phyloP scores from a whole-genome alignment of 139 green algal genomes.

The Gonium pectorale region DNA sequence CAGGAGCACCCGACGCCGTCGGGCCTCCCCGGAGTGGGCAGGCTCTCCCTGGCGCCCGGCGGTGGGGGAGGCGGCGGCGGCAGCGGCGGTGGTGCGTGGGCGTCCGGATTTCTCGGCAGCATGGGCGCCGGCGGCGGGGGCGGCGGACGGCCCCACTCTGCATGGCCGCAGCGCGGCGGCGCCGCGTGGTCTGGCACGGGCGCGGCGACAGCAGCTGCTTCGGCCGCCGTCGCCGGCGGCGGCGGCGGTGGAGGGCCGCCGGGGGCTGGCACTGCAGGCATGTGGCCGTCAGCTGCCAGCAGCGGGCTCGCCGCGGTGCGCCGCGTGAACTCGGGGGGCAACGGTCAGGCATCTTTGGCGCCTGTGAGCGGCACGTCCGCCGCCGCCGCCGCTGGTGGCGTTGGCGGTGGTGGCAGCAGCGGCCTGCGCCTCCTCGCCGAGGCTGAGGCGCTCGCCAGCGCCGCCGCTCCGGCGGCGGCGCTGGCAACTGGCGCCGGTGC shows the following conservation, averaged over 20 bases:
- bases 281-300: not conserved
- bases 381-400: not conserved
- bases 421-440: not conserved
- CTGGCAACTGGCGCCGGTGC: not conserved
- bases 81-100: not conserved
- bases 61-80: not conserved
- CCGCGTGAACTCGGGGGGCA: too few species aligned
- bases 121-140: not conserved
- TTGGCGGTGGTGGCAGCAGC: not conserved
- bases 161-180: constrained; percentile 3
- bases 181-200: not conserved
- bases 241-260: not conserved
- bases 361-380: too few species aligned
- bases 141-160: constrained; percentile 25
- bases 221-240: not conserved
- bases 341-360: too few species aligned
- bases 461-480: not conserved
- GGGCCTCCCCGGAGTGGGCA: not conserved
- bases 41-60: not conserved
- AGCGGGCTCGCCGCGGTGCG: too few species aligned
- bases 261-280: not conserved
- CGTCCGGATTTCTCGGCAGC: not conserved
- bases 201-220: not conserved
- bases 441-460: not conserved
- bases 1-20: not conserved